phyloP scores from a whole-genome alignment of 305 asterid species.

The Solanum hybrid region DNA sequence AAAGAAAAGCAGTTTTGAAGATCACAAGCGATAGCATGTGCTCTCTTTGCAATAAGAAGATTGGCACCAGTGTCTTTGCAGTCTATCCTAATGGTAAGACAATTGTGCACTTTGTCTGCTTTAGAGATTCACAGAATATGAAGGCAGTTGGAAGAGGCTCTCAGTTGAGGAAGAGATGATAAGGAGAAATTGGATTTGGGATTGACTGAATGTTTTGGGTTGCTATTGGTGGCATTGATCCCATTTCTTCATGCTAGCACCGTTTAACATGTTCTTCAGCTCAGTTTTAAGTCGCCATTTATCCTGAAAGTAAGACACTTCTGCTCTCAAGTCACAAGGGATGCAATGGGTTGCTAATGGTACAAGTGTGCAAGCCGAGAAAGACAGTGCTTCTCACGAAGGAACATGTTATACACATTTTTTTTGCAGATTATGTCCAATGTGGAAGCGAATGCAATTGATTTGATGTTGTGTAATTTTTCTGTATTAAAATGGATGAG shows the following conservation, averaged over 20 bases:
- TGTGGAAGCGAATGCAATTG: background rate
- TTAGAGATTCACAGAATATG: constrained; percentile 83
- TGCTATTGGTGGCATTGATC: background rate
- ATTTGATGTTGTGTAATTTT: background rate
- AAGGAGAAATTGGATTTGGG: background rate
- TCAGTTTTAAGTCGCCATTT: background rate
- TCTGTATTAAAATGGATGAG: background rate
- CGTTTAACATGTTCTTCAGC: background rate
- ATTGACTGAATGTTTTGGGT: background rate
- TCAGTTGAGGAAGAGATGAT: constrained; percentile 42
- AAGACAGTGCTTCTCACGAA: background rate
- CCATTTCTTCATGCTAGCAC: background rate
- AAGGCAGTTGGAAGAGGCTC: constrained; percentile 66
- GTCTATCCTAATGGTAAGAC: constrained; percentile 91
- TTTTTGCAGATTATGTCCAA: background rate
- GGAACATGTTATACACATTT: background rate
- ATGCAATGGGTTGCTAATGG: background rate
- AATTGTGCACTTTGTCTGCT: constrained; percentile 89
- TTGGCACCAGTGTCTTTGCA: constrained; percentile 91
- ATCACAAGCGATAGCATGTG: constrained; percentile 80
- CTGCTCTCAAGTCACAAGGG: background rate
- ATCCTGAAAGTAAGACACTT: background rate
- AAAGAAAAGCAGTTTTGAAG: constrained; percentile 59
- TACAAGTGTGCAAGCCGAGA: background rate
- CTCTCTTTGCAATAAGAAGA: constrained; percentile 88